Percentiles rank a stretch among this genome's conserved stretches.
Conservation (phyloP, 2,329 filamentous ascomycete species). For the Lachnellula subtilissima region DNA sequence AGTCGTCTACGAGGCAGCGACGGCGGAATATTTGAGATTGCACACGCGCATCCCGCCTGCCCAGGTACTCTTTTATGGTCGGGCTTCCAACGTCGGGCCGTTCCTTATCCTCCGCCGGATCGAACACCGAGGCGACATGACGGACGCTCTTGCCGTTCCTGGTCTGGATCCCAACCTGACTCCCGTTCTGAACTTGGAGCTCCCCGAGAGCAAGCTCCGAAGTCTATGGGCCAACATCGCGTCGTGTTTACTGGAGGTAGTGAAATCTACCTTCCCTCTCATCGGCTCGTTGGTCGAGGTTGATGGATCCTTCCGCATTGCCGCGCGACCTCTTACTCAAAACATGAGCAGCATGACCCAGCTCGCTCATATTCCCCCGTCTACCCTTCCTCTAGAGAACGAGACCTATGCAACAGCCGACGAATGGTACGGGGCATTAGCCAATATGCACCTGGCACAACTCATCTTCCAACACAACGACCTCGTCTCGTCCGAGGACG, state of each 20-base stretch:
- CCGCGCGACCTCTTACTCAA: constrained; percentile 6
- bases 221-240: constrained; percentile 5
- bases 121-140: constrained; percentile 16
- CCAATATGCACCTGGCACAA: constrained; percentile 34
- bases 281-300: constrained; percentile 8
- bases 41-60: background rate
- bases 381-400: background rate
- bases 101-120: background rate
- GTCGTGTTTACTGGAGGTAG: constrained; percentile 5
- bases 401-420: constrained; percentile 6
- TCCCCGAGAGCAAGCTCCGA: background rate
- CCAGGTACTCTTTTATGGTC: background rate
- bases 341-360: constrained; percentile 14
- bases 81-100: background rate
- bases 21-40: background rate
- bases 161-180: constrained; percentile 16
- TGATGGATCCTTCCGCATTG: background rate
- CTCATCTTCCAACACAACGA: constrained; percentile 38
- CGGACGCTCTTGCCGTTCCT: constrained; percentile 16
- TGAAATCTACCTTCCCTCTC: constrained; percentile 2
- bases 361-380: constrained; percentile 2
- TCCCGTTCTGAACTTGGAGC: constrained; percentile 5
- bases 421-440: constrained; percentile 8
- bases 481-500: constrained; percentile 33
- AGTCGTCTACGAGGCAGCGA: background rate